These are phyloP conservation scores for Coriaria nepalensis DNA, from an alignment of 306 rosid species.

Conservation along the genomic window DNA sequence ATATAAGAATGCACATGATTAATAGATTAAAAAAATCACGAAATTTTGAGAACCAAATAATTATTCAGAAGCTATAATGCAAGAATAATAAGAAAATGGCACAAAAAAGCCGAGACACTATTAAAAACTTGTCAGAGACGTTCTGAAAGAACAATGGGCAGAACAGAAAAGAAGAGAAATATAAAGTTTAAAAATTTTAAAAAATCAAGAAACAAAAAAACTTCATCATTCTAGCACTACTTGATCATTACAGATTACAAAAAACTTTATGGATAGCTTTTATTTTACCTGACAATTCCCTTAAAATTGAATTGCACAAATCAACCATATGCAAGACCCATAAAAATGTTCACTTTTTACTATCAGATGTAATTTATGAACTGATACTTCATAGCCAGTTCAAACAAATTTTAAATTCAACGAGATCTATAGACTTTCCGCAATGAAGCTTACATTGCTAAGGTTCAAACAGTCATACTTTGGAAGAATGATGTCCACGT, in stretches of 20 bases:
- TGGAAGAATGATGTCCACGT: constrained; percentile 66
- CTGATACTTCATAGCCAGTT: background rate
- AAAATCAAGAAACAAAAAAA: background rate
- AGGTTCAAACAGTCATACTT: constrained; percentile 83
- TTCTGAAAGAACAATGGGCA: constrained; percentile 2
- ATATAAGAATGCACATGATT: constrained; percentile 16
- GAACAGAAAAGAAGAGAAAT: background rate
- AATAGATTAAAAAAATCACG: background rate
- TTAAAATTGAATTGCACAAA: background rate
- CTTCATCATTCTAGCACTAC: constrained; percentile 1
- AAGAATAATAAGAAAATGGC: background rate
- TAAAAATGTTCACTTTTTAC: background rate
- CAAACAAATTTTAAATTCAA: background rate
- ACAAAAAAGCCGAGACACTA: background rate
- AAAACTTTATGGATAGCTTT: too few relatives aligned
- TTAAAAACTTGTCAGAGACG: background rate
- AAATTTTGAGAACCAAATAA: background rate
- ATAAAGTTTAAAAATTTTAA: too few relatives aligned
- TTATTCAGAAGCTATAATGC: background rate
- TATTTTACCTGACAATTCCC: background rate
- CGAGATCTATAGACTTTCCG: constrained; percentile 10
- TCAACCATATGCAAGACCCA: constrained; percentile 5
- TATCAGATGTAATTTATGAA: background rate
- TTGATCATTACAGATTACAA: too few relatives aligned
- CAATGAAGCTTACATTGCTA: constrained; percentile 58